phyloP scores from a whole-genome alignment of 2,329 filamentous ascomycete genomes.

The Hymenoscyphus scutula region DNA sequence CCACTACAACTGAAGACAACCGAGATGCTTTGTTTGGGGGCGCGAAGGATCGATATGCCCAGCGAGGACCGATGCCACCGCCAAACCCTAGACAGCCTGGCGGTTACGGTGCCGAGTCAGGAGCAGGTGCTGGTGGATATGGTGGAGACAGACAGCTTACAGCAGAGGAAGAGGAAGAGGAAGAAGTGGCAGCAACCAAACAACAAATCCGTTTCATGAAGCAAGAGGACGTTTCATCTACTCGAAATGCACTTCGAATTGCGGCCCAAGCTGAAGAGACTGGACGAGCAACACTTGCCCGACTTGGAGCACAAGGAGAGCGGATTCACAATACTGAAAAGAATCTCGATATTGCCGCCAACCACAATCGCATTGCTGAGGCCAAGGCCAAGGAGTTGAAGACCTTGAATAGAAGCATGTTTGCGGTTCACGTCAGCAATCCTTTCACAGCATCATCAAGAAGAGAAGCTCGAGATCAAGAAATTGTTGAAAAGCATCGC shows the following conservation, averaged over 20 bases:
- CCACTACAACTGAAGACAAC: conserved; percentile 47
- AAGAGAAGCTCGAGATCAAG: conserved; percentile 62
- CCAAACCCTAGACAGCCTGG: conserved; percentile 27
- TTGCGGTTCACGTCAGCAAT: conserved; percentile 75
- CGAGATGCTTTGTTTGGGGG: conserved; percentile 60
- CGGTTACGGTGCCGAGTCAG: conserved; percentile 31
- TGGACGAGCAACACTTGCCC: conserved; percentile 67
- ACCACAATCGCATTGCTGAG: conserved; percentile 72
- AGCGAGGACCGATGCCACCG: conserved; percentile 26
- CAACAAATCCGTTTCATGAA: conserved; percentile 74
- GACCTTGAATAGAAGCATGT: conserved; percentile 86
- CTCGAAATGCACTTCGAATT: conserved; percentile 65
- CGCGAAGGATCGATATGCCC: conserved; percentile 37
- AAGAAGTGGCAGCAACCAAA: conserved; percentile 70
- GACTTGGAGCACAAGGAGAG: conserved; percentile 76
- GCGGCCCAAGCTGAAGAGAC: conserved; percentile 69
- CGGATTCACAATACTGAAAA: conserved; percentile 78
- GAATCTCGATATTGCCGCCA: conserved; percentile 76
- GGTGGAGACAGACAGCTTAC: conserved; percentile 75
- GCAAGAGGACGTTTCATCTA: conserved; percentile 71
- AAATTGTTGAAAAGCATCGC: conserved; percentile 67
- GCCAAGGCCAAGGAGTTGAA: conserved; percentile 82
- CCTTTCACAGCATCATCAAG: conserved; percentile 72
- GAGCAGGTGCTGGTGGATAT: conserved; percentile 50
- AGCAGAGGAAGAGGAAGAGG: conserved; percentile 71